phyloP scores from a whole-genome alignment of 179 eudicot species.

The Silene noctiflora region DNA sequence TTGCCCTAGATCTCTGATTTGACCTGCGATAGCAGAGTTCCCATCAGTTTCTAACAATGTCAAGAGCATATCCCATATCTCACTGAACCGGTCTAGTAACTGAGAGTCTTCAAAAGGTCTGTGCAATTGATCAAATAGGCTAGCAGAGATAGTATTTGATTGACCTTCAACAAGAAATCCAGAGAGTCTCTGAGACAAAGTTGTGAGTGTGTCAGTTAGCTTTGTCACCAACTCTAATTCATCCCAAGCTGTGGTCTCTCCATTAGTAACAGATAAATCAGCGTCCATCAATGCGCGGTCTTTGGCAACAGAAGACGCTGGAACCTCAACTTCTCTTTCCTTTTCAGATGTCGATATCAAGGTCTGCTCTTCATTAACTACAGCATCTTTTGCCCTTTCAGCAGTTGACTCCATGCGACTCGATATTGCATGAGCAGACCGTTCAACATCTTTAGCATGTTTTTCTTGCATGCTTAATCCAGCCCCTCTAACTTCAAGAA shows the following conservation, averaged over 20 bases:
- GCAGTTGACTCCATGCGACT: constrained; percentile 42
- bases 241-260: constrained; percentile 41
- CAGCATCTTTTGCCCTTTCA: constrained; percentile 33
- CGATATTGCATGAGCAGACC: constrained; percentile 59
- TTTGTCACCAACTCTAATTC: constrained; percentile 37
- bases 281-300: constrained; percentile 24
- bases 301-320: constrained; percentile 13
- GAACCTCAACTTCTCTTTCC: neutral
- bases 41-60: constrained; percentile 64
- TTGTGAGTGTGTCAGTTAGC: constrained; percentile 46
- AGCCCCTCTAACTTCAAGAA: constrained; percentile 96
- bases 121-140: constrained; percentile 45
- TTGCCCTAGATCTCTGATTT: constrained; percentile 80
- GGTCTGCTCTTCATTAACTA: constrained; percentile 12
- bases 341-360: constrained; percentile 1
- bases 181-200: constrained; percentile 44
- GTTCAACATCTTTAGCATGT: constrained; percentile 53
- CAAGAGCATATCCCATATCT: constrained; percentile 54
- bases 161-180: constrained; percentile 48
- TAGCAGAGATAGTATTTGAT: constrained; percentile 39
- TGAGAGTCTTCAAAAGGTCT: constrained; percentile 39
- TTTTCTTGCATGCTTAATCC: constrained; percentile 69
- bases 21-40: constrained; percentile 57
- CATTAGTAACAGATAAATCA: constrained; percentile 30
- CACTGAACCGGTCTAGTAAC: constrained; percentile 41